Conservation (phyloP, 2,329 filamentous ascomycete genomes). For the Pseudogymnoascus sp. region DNA sequence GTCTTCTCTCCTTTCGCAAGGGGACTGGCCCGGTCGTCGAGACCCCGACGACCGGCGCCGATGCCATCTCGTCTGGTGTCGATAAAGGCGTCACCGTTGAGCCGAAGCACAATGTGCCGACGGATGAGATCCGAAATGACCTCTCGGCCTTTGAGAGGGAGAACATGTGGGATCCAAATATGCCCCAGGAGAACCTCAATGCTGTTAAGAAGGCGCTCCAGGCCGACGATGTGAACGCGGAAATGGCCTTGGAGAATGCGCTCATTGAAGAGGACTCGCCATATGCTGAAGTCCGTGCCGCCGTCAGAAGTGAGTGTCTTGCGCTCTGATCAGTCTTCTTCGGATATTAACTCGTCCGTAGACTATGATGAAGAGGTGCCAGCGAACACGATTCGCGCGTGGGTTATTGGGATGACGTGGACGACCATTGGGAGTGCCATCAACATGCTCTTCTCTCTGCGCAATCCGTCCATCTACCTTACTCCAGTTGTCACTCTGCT, state of each 20-base stretch:
- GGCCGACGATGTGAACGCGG: constrained; percentile 25
- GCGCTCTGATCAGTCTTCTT: constrained; percentile 45
- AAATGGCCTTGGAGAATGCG: constrained; percentile 30
- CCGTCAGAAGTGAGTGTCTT: constrained; percentile 47
- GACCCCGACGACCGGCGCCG: background rate
- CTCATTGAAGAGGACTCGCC: constrained; percentile 50
- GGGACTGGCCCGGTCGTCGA: background rate
- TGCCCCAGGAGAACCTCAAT: constrained; percentile 18
- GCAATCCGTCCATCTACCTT: constrained; percentile 35
- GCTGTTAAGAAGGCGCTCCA: constrained; percentile 15
- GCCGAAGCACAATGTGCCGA: background rate
- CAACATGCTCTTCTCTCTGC: constrained; percentile 26
- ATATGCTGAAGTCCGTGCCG: constrained; percentile 51
- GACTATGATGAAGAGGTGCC: constrained; percentile 52
- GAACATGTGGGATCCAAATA: constrained; percentile 19
- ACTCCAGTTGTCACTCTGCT: constrained; percentile 22
- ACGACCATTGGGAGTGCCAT: constrained; percentile 16
- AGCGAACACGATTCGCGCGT: constrained; percentile 57
- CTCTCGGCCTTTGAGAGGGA: background rate
- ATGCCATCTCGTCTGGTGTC: background rate
- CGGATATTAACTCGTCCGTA: constrained; percentile 13
- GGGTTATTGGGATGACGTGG: constrained; percentile 35
- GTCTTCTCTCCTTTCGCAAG: background rate
- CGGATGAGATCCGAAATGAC: background rate
- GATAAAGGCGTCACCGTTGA: background rate